These are phyloP conservation scores for Entophlyctis luteolus DNA, from an alignment of 192 early-diverging fungal species.

Conservation along the genomic window DNA sequence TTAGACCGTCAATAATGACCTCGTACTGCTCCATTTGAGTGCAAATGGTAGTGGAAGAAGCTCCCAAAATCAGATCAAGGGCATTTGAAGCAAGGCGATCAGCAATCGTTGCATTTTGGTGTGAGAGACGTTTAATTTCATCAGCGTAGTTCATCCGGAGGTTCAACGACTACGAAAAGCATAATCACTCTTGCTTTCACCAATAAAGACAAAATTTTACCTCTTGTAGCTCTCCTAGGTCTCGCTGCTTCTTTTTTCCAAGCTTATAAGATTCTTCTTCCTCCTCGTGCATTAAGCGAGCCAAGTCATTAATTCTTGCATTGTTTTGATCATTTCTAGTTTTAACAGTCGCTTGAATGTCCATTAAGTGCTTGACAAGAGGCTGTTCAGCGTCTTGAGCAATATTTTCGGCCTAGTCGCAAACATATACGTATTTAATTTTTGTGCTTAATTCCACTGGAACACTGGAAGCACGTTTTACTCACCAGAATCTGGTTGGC, in stretches of 20 bases:
- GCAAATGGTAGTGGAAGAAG: conserved; percentile 34
- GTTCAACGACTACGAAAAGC: conserved; percentile 46
- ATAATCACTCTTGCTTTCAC: no score
- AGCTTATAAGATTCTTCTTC: conserved; percentile 43
- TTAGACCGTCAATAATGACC: conserved; percentile 47
- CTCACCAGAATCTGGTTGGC: conserved; percentile 50
- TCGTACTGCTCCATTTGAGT: conserved; percentile 51
- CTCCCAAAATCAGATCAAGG: conserved; percentile 37
- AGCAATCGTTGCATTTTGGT: conserved; percentile 38
- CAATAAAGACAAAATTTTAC: no score
- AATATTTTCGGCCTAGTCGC: conserved; percentile 45
- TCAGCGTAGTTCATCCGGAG: conserved; percentile 43
- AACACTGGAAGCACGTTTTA: no score
- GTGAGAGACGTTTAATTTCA: conserved; percentile 52
- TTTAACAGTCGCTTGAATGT: conserved; percentile 27
- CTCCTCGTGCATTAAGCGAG: conserved; percentile 43
- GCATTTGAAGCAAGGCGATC: conserved; percentile 42
- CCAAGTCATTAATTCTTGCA: conserved; percentile 37
- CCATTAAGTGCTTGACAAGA: conserved; percentile 29
- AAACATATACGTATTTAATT: no score
- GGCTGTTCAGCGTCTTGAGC: conserved; percentile 49
- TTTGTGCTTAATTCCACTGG: no score
- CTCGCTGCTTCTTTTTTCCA: conserved; percentile 50
- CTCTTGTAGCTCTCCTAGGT: conserved; percentile 42
- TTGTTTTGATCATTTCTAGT: conserved; percentile 41